These are phyloP conservation scores for Cylindrodendrum hubeiense DNA, from an alignment of 2,329 filamentous ascomycete genomes.

Conservation along the genomic window DNA sequence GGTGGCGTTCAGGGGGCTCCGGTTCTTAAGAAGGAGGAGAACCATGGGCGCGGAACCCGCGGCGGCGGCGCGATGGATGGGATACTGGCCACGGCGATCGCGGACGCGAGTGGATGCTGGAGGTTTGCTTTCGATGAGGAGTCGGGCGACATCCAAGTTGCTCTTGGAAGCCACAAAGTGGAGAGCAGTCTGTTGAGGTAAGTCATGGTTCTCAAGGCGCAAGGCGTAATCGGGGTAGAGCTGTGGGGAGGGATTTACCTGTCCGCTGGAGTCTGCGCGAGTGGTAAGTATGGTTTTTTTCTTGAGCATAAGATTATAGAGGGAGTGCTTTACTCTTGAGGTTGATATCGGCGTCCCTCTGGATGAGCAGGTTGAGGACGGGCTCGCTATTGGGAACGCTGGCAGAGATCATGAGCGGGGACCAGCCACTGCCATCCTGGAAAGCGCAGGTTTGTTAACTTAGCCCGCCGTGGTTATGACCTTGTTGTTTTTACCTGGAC, in stretches of 20 bases:
- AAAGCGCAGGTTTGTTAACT: background rate
- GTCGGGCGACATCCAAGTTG: constrained; percentile 84
- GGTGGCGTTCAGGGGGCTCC: constrained; percentile 85
- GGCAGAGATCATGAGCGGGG: constrained; percentile 84
- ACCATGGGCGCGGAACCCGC: constrained; percentile 91
- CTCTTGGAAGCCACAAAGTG: constrained; percentile 94
- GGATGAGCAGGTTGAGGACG: constrained; percentile 75
- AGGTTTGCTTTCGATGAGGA: constrained; percentile 76
- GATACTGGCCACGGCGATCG: constrained; percentile 89
- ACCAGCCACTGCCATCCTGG: constrained; percentile 84
- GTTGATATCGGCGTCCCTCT: constrained; percentile 78
- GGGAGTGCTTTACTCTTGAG: constrained; percentile 69
- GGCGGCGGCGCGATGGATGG: constrained; percentile 92
- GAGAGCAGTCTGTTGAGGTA: constrained; percentile 75
- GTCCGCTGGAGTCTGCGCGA: constrained; percentile 71
- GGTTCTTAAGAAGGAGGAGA: constrained; percentile 79
- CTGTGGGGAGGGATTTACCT: constrained; percentile 57
- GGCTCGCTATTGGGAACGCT: constrained; percentile 79
- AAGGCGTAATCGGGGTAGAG: background rate
- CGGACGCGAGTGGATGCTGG: constrained; percentile 80
- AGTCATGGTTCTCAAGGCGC: background rate
- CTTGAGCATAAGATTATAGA: background rate
- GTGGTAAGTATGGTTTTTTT: constrained; percentile 2
- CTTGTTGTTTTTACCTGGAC: constrained; percentile 67
- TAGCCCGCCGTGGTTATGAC: background rate